Evolutionary conservation across 495 filamentous ascomycete genomes (phyloP), one percentile per base, ranked within the genome.

Genomic region (Hyphodiscus hymeniophilus): DNA sequence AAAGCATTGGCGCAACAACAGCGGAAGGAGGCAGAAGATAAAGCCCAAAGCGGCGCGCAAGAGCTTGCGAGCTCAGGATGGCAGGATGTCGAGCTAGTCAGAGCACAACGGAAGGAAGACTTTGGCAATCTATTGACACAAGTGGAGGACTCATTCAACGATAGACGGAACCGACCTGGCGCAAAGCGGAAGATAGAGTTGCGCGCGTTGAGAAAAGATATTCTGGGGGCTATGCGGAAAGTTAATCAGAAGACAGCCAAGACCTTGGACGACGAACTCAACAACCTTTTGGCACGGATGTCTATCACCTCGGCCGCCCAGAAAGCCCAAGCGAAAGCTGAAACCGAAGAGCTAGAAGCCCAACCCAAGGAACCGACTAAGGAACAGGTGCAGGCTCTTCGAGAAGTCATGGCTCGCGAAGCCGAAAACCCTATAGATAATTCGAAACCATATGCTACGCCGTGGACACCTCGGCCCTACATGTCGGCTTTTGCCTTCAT

Each of bases 401-500:
- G 26, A 7, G 41, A 43, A 43, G 41, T 24, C 26, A 12, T 43
- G 12, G 6, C 3, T 11, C 23, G n/a, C 5, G 22, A 22, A 22
- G 11, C 23, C n/a, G 41, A 43, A 16, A 43, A 43, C 68, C 82
- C 85, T 1, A 64, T 79, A 46, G 89, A 95, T 65, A 58, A 66
- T 31, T 71, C 65, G 41, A 94, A 94, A 69, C 84, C 92, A 12
- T 98, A 98, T 66, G 71, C 74, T 15, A 95, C 91, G 13, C 92
- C 92, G 16, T 98, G 92, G 92, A 63, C 70, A 23, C 92, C 92
- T n/a, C 72, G 89, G 33, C 73, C 81, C 40, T 97, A 77, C 70
- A 90, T 98, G 85, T 70, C 75, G 16, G 79, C 89, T 2, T 98
- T 97, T 63, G 89, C 89, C 12, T 95, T 95, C 64, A 88, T 98